phyloP scores from a whole-genome alignment of 306 rosid species.

The Medicago lupulina region DNA sequence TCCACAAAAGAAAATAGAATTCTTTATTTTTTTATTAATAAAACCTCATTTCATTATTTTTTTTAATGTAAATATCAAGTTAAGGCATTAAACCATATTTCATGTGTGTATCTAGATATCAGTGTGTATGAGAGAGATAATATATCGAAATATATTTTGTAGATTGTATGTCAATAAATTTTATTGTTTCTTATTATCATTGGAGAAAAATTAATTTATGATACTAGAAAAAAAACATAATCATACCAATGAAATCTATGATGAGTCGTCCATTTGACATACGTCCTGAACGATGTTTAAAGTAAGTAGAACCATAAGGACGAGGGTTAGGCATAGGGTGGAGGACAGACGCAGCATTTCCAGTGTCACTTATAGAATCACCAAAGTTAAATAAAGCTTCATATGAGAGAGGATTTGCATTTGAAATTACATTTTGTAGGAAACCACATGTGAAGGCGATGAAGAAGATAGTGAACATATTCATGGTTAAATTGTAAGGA shows the following conservation, averaged over 20 bases:
- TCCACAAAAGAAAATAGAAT: too few species aligned
- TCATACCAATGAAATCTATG: constrained; percentile 57
- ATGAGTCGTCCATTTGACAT: constrained; percentile 54
- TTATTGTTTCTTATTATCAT: neutral
- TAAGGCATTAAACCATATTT: neutral
- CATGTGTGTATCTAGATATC: neutral
- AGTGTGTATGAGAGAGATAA: neutral
- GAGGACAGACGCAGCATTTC: constrained; percentile 24
- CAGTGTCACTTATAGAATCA: constrained; percentile 61
- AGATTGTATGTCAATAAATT: neutral
- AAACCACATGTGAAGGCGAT: neutral
- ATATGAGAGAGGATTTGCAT: constrained; percentile 16
- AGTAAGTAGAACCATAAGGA: constrained; percentile 59
- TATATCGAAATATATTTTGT: neutral
- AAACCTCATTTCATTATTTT: neutral
- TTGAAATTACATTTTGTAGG: neutral
- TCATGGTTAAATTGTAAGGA: neutral
- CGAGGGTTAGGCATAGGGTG: neutral
- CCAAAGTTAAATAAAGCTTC: constrained; percentile 57
- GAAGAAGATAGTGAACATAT: neutral
- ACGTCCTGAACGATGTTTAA: constrained; percentile 40
- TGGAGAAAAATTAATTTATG: neutral
- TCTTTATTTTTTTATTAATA: too few species aligned
- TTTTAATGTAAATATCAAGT: neutral
- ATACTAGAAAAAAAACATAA: neutral